Evolutionary conservation across 352 stramenopile genomes (phyloP), one percentile per base, ranked within the genome.

Genomic region (Globisporangium cederbergense): DNA sequence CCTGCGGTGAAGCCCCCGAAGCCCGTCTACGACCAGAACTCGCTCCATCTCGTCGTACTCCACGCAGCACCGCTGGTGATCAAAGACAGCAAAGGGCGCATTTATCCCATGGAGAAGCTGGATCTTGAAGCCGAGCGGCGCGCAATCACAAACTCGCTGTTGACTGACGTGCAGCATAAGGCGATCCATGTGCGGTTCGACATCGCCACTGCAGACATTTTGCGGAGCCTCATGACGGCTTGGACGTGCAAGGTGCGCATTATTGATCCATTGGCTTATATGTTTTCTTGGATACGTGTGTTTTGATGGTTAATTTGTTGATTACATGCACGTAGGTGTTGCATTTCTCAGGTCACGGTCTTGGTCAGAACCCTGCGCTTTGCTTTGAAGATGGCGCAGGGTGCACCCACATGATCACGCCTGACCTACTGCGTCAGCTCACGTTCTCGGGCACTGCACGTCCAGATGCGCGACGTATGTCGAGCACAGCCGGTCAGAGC

Each of bases 61-160:
- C 85, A 93, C 36, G 85, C 85, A n/a, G 83, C 85, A 20, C 85
- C 85, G 53, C 78, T 93, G 16, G 81, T 91, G 60, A 90, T 91
- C 64, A 88, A 86, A 62, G 79, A 93, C 72, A 79, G 72, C 43
- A 77, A 80, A 47, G 73, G 77, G 4, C 83, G 78, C n/a, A 85
- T 92, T 50, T 89, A 81, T 66, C 76, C 81, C 30, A 93, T 93
- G 85, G 85, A 93, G 70, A 91, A 93, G 58, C 79, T 93, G 28
- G 83, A 93, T 56, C 67, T 93, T 25, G 83, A 89, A 34, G 78
- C 83, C 2, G 83, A 93, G 62, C 83, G 85, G 2, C 72, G 81
- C 28, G 79, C 83, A 57, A 90, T 93, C 71, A 78, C 76, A 50
- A 85, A 82, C 43, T 86, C 80, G 55, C 68, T 93, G 28, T 76